A percentile compares a stretch with the other conserved stretches of the same genome.
phyloP scores from a whole-genome alignment of 129 eudicot species.

The Centella asiatica region DNA sequence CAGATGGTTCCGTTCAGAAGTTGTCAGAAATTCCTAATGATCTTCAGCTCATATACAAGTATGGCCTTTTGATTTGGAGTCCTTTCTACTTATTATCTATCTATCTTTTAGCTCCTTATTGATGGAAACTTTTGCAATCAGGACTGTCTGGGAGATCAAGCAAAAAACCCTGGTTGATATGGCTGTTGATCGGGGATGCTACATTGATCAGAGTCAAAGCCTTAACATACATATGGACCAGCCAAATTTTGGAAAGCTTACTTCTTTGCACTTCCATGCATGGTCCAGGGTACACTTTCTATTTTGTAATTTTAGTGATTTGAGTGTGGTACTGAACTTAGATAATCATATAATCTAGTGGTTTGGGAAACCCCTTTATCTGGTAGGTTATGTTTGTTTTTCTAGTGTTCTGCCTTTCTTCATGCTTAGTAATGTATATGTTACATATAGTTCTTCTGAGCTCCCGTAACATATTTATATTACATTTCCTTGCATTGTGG shows the following conservation, averaged over 20 bases:
- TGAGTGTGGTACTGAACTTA: background rate
- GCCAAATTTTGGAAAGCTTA: slow-evolving; percentile 81
- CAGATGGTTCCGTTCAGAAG: slow-evolving; percentile 85
- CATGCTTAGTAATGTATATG: background rate
- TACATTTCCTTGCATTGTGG: background rate
- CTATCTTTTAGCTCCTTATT: background rate
- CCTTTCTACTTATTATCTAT: background rate
- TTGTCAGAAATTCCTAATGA: slow-evolving; percentile 70
- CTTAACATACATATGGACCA: slow-evolving; percentile 93
- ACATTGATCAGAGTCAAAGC: slow-evolving; percentile 94
- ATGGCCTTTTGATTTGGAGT: slow-evolving; percentile 8
- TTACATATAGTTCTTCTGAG: no score
- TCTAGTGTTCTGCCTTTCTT: background rate
- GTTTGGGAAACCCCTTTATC: background rate
- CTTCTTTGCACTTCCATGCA: slow-evolving; percentile 88
- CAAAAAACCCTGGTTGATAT: slow-evolving; percentile 86
- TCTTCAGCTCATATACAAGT: slow-evolving; percentile 70
- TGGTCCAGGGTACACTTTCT: slow-evolving; percentile 59
- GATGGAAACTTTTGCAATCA: slow-evolving; percentile 15
- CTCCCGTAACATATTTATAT: no score
- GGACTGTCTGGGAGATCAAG: slow-evolving; percentile 98
- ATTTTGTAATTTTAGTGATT: no score
- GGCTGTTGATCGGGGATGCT: slow-evolving; percentile 99
- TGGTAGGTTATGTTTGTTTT: background rate
- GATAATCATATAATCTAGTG: background rate